Evolutionary conservation across 768 basidiomycete genomes (phyloP), one percentile per base, ranked within the genome.

Genomic region (Termitomyces sp.): DNA sequence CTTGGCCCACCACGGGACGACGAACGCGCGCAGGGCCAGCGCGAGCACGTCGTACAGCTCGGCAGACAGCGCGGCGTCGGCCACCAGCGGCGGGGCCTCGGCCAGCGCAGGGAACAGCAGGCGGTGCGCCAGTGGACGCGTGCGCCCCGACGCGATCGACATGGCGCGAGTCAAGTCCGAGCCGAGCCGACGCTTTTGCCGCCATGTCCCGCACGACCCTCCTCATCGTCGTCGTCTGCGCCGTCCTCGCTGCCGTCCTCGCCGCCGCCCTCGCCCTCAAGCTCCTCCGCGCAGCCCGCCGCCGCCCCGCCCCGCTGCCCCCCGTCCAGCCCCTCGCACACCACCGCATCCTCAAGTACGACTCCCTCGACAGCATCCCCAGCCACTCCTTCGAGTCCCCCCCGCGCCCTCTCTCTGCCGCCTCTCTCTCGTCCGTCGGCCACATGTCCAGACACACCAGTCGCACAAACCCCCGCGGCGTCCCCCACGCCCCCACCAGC

Each of bases 1-100:
- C 68, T 86, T 91, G 37, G 88, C 80, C 90, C 92, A 95, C 93
- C 92, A 95, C 1, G 90, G 88, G 51, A 86, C 83, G 42, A 95
- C 84, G 67, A 81, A 89, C 6, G 91, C 91, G 38, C 92, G 83
- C 29, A 95, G 80, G 10, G 86, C 82, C 60, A 94, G 86, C 0
- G 93, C 92, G 37, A 93, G 78, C 60, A 93, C 79, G 73, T 94
- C 89, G 68, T 94, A 93, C 5, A 90, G 72, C 69, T 90, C 89
- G 5, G 81, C 77, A 59, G 83, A 80, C 61, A 94, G 82, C 52
- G 89, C 86, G 29, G 79, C 77, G 0, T 80, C 73, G 9, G 77
- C 76, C 12, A 68, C 59, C 0, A 77, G 74, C 0, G 81, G 74
- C 32, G 75, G 71, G 60, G 90, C 72, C 36, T 74, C 72, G 55